Evolutionary conservation across 495 filamentous ascomycete genomes (phyloP), one percentile per base, ranked within the genome.

Genomic region (Chaetomium fimeti): DNA sequence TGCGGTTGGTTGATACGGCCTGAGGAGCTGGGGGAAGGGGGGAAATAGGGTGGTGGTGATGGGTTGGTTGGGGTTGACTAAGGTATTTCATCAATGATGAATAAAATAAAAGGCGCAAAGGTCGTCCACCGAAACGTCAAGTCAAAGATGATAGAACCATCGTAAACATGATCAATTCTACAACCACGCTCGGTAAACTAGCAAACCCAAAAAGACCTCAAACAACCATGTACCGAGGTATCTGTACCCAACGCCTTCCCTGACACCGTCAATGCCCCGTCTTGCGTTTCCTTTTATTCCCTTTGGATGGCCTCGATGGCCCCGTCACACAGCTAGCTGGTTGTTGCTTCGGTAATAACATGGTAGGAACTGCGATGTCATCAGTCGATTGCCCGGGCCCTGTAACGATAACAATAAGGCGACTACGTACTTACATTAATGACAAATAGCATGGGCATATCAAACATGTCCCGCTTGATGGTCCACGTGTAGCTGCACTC

Each of bases 371-470:
- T 84, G 59, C 22, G 22, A 11, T 68, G 40, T 45, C 54, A 22
- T 52, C 22, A 57, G 53, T 54, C 11, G 18, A 53, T 45, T 40
- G 6, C 29, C 12, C 20, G 7, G 25, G 25, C 25, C 13, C 15
- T 36, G 18, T 20, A 18, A 38, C 12, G 28, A 32, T 5, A 24
- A 49, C 42, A 25, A 29, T 18, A 62, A 48, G 12, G 45, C 25
- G 53, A 48, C 43, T 29, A 43, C 59, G 24, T 27, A 88, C 92
- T 87, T 72, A 96, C 94, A 78, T 97, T 97, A 80, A 97, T 92
- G 70, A 96, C 87, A 76, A 97, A 94, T 75, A 98, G 77, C 92
- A 97, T 97, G 29, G 94, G 94, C 75, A 98, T 97, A 76, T 97
- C 94, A 78, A 98, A 98, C 52, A 94, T 90, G 76, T 98, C 94